Base-by-base conservation (phyloP, 2,329 filamentous ascomycete genomes). In the Bipolaris oryzae region DNA sequence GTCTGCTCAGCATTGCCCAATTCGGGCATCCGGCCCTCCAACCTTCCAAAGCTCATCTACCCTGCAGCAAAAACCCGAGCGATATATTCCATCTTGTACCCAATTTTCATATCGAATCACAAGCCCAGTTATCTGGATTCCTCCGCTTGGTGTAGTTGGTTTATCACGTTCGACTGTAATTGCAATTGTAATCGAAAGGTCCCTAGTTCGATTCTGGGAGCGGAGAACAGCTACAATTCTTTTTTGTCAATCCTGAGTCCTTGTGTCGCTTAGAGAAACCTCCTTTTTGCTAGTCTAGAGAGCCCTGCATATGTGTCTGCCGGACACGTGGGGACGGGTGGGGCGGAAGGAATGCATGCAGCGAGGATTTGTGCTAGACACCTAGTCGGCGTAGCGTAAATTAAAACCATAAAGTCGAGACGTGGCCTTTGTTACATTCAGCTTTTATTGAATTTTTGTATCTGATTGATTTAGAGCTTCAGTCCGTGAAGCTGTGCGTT, bases 151-250 rank as follows among this genome's bases (percentile, higher is more conserved):
- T 69, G 66, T 69, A 69, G 69, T 74, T 74, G 71, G 72, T 70
- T 63, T 69, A 73, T 73, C 69, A 72, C 71, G 69, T 73, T 73
- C 68, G 69, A 68, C 69, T 72, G 70, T 71, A 72, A 73, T 70
- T 65, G 62, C 55, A 55, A 50, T 69, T 72, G 68, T 66, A 58
- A 72, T 69, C 71, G 63, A 73, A 73, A 74, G 67, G 71, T 68
- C 63, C 61, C 65, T 68, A 62, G 63, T 68, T 68, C 65, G 63
- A 68, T 68, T 66, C 62, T 62, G 68, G 70, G 66, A 71, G 68
- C 60, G 71, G 70, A 72, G 70, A 73, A 53, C 23, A 53, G 46
- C 50, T 55, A 59, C 53, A 7, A 20, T 47, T 49, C 33, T 50
- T 46, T 51, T 54, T 55, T 48, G 15, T 37, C 2, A 7, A 39